A percentile compares a stretch with the other conserved stretches of the same genome.
phyloP scores from a whole-genome alignment of 257 asterid genomes.

The Cordia subcordata region DNA sequence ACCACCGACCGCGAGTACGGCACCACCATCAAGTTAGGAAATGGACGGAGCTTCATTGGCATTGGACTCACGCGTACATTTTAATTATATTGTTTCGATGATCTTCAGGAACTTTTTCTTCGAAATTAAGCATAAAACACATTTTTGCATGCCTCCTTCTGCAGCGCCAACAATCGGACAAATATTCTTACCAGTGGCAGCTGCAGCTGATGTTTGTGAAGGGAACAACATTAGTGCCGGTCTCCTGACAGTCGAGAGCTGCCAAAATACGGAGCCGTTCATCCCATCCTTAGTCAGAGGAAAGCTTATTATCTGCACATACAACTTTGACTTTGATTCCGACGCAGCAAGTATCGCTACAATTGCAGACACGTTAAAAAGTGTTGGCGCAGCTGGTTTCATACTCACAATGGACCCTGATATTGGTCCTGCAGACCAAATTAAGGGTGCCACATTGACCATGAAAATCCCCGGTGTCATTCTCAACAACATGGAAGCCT shows the following conservation, averaged over 20 bases:
- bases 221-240: conserved; percentile 39
- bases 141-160: conserved; percentile 12
- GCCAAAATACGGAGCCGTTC: conserved; percentile 51
- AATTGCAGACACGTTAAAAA: conserved; percentile 40
- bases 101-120: too few species aligned
- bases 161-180: conserved; percentile 59
- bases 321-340: conserved; percentile 50
- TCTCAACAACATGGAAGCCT: conserved; percentile 47
- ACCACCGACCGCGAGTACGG: conserved; percentile 54
- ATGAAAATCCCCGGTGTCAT: conserved; percentile 51
- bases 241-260: conserved; percentile 40
- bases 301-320: conserved; percentile 54
- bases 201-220: conserved; percentile 59
- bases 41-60: conserved; percentile 39
- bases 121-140: neutral
- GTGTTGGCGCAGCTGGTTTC: conserved; percentile 62
- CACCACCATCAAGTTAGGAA: conserved; percentile 42
- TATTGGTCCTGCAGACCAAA: conserved; percentile 33
- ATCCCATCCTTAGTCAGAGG: conserved; percentile 43
- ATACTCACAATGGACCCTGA: conserved; percentile 65
- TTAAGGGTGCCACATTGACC: conserved; percentile 37
- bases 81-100: neutral
- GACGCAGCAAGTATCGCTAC: conserved; percentile 42
- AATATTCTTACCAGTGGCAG: conserved; percentile 38
- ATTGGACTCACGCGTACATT: conserved; percentile 57